These are phyloP conservation scores for Malassezia psittaci DNA, from an alignment of 1,284 basidiomycete species.

Conservation along the genomic window DNA sequence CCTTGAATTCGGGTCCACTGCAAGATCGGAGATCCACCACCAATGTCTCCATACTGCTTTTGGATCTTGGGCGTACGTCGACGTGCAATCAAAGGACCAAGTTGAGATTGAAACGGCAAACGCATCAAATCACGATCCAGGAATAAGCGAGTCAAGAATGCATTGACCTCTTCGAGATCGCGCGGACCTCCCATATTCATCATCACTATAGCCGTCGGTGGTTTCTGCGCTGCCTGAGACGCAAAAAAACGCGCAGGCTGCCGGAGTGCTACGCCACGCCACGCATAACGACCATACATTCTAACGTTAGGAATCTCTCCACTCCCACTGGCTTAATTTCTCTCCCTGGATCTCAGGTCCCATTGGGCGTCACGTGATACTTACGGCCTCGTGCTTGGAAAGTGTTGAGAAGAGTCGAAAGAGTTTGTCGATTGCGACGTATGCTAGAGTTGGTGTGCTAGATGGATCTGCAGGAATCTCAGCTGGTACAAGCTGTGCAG, in stretches of 20 bases:
- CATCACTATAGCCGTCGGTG: slow-evolving; percentile 71
- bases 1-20: slow-evolving; percentile 82
- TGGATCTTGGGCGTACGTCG: slow-evolving; percentile 90
- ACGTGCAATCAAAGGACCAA: slow-evolving; percentile 80
- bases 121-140: slow-evolving; percentile 92
- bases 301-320: not conserved
- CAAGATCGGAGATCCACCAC: slow-evolving; percentile 95
- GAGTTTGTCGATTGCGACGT: not conserved
- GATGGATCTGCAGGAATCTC: slow-evolving; percentile 14
- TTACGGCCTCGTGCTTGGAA: too few relatives aligned
- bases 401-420: not conserved
- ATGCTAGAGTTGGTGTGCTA: slow-evolving; percentile 1
- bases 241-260: not conserved
- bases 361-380: slow-evolving; percentile 1
- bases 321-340: not conserved
- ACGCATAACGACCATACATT: not conserved
- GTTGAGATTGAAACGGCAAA: slow-evolving; percentile 69
- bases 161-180: slow-evolving; percentile 53
- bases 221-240: not conserved
- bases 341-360: not conserved
- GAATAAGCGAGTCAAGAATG: slow-evolving; percentile 85
- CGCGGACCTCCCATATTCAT: slow-evolving; percentile 97
- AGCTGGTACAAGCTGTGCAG: slow-evolving; percentile 17
- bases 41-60: slow-evolving; percentile 85
- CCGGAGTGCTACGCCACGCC: not conserved